phyloP scores from a whole-genome alignment of 805 yeast species.

The Schwanniomyces sp. region DNA sequence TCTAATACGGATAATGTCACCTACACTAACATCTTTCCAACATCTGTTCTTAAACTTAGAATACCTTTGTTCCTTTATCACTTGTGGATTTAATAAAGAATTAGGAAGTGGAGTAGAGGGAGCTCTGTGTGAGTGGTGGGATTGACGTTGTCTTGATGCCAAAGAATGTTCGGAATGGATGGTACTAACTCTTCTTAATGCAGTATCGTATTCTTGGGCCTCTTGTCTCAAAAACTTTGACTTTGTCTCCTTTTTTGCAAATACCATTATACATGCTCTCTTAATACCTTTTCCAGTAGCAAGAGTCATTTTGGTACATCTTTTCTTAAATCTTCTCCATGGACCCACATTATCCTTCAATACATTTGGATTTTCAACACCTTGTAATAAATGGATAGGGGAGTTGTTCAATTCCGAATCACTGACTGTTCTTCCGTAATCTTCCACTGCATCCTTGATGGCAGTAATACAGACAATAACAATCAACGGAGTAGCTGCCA shows the following conservation, averaged over 20 bases:
- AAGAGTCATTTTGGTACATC: conserved; percentile 36
- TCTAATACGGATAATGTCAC: conserved; percentile 69
- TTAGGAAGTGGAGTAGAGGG: conserved; percentile 14
- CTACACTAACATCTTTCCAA: conserved; percentile 74
- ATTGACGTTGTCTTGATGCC: conserved; percentile 6
- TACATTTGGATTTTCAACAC: conserved; percentile 60
- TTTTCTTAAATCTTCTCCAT: conserved; percentile 73
- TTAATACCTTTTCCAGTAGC: conserved; percentile 16
- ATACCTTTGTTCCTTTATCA: conserved; percentile 2
- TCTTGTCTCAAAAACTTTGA: conserved; percentile 24
- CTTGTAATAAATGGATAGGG: conserved; percentile 54
- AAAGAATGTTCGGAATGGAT: conserved; percentile 31
- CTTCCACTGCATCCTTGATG: conserved; percentile 76
- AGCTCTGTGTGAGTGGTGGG: conserved; percentile 5
- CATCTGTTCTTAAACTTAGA: conserved; percentile 43
- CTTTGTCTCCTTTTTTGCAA: conserved; percentile 24
- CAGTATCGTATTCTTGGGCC: conserved; percentile 22
- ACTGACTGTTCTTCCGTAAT: conserved; percentile 60
- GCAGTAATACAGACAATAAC: conserved; percentile 78
- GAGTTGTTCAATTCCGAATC: conserved; percentile 72
- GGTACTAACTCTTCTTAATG: conserved; percentile 38
- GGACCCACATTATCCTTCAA: conserved; percentile 50
- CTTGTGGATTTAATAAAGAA: conserved; percentile 20
- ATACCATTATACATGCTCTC: conserved; percentile 19
- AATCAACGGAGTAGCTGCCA: conserved; percentile 78